phyloP scores from a whole-genome alignment of 2,329 filamentous ascomycete genomes.

The Colletotrichum sp. region DNA sequence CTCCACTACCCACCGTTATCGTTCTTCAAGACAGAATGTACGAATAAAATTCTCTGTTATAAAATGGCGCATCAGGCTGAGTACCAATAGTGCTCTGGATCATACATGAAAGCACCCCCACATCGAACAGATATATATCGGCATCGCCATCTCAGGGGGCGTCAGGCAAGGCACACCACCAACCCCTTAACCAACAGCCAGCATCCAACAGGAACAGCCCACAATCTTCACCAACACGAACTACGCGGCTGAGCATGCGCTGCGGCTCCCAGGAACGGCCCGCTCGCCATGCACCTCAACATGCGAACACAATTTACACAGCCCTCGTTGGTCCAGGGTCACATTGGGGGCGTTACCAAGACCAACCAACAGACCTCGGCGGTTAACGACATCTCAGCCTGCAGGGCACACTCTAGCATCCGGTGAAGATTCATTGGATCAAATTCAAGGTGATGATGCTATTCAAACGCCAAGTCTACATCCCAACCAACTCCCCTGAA shows the following conservation, averaged over 20 bases:
- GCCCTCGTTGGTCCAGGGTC: not conserved
- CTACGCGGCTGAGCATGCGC: not conserved
- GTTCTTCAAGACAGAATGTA: not conserved
- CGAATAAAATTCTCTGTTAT: not conserved
- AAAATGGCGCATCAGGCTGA: no score
- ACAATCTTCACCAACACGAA: not conserved
- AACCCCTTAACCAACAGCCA: not conserved
- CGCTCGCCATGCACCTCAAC: not conserved
- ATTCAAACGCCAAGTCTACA: not conserved
- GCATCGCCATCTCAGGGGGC: not conserved
- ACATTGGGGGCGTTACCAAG: not conserved
- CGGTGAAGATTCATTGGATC: rapidly evolving
- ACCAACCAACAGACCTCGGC: not conserved
- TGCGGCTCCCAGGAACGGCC: not conserved
- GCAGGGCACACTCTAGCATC: not conserved
- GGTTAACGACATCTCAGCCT: not conserved
- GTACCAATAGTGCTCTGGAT: not conserved
- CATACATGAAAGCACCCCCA: not conserved
- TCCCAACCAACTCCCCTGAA: not conserved
- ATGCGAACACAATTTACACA: not conserved
- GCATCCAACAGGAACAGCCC: not conserved
- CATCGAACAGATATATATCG: not conserved
- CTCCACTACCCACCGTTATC: no score
- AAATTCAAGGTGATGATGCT: not conserved
- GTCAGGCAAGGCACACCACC: not conserved